Conservation (phyloP, 257 asterid species). For the Solanum rostratum region DNA sequence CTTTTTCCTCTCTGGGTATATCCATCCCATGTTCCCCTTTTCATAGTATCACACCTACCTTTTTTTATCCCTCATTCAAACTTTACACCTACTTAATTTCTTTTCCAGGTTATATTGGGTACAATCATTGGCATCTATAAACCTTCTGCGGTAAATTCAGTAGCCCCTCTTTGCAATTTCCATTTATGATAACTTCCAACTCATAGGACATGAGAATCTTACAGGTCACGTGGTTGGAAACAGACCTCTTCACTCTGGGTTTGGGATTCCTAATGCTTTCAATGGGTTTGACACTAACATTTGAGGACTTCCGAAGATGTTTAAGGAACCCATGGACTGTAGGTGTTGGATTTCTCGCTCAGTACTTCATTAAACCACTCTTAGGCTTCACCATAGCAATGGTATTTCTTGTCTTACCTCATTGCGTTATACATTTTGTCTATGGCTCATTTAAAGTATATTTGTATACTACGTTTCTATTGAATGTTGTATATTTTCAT, state of each 20-base stretch:
- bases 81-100: not conserved
- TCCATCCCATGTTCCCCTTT: not conserved
- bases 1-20: slow-evolving; percentile 96
- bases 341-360: slow-evolving; percentile 94
- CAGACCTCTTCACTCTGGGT: slow-evolving; percentile 82
- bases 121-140: slow-evolving; percentile 86
- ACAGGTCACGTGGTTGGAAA: slow-evolving; percentile 93
- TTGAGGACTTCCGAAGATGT: slow-evolving; percentile 88
- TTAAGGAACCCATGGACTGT: slow-evolving; percentile 97
- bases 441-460: not conserved
- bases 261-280: slow-evolving; percentile 99
- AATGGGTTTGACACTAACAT: slow-evolving; percentile 91
- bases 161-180: not conserved
- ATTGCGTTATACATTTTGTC: not conserved
- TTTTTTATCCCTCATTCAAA: not conserved
- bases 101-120: slow-evolving; percentile 80
- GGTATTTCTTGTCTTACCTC: slow-evolving; percentile 33
- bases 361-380: slow-evolving; percentile 77
- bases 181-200: slow-evolving; percentile 8
- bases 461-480: not conserved
- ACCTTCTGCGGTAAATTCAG: slow-evolving; percentile 63
- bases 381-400: slow-evolving; percentile 74
- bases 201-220: slow-evolving; percentile 5
- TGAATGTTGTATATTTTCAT: not conserved
- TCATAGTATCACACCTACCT: not conserved